Conservation (phyloP, 371 early-diverging fungal genomes). For the Apophysomyces ossiformis region DNA sequence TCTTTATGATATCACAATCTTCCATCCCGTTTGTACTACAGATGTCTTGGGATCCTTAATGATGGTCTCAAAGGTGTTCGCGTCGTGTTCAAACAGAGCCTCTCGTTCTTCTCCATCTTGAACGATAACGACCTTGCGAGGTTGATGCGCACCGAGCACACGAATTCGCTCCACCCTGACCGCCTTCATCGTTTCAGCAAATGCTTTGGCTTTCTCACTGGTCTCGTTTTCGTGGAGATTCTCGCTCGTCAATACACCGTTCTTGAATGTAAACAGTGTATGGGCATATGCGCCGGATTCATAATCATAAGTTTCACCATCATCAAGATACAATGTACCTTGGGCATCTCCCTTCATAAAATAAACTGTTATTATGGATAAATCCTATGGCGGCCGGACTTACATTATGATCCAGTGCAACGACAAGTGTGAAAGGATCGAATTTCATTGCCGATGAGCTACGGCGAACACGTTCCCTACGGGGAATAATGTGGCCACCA, state of each 20-base stretch:
- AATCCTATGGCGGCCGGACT: neutral
- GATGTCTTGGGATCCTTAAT: slow-evolving; percentile 74
- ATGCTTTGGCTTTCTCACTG: slow-evolving; percentile 45
- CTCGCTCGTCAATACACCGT: slow-evolving; percentile 33
- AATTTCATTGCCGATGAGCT: slow-evolving; percentile 77
- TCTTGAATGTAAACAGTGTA: slow-evolving; percentile 47
- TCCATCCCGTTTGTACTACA: slow-evolving; percentile 66
- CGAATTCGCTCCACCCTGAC: slow-evolving; percentile 52
- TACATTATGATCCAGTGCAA: slow-evolving; percentile 71
- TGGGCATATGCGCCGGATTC: slow-evolving; percentile 66
- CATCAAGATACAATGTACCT: slow-evolving; percentile 88
- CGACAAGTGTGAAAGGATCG: slow-evolving; percentile 92
- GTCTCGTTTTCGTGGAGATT: slow-evolving; percentile 29
- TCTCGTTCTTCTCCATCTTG: slow-evolving; percentile 11
- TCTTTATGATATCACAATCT: slow-evolving; percentile 43
- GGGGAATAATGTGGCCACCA: slow-evolving; percentile 87
- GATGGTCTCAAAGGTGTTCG: slow-evolving; percentile 37
- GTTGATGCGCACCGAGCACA: slow-evolving; percentile 41
- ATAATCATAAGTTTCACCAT: slow-evolving; percentile 85
- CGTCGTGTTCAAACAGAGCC: slow-evolving; percentile 26
- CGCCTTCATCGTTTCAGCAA: slow-evolving; percentile 56
- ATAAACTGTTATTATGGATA: neutral
- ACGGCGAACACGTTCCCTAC: slow-evolving; percentile 86
- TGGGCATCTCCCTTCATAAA: slow-evolving; percentile 60
- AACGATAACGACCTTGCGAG: slow-evolving; percentile 25